phyloP scores from a whole-genome alignment of 345 rosid genomes.

The Linum tenue region DNA sequence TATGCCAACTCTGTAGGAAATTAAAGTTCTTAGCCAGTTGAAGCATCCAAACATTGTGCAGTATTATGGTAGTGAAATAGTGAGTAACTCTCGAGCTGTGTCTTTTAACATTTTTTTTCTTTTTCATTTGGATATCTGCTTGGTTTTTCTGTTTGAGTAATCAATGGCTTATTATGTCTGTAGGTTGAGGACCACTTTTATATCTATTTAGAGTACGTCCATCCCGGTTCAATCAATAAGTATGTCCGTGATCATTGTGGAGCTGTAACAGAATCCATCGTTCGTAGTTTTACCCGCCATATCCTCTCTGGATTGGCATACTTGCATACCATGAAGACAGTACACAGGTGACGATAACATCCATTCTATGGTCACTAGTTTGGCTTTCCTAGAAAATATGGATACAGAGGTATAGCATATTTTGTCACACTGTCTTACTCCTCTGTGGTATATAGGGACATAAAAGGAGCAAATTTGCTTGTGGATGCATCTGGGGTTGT shows the following conservation, averaged over 20 bases:
- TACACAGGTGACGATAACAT: conserved; percentile 54
- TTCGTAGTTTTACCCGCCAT: conserved; percentile 89
- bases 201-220: conserved; percentile 87
- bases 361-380: neutral
- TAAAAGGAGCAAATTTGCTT: conserved; percentile 96
- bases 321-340: conserved; percentile 79
- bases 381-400: neutral
- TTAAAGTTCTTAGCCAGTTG: conserved; percentile 79
- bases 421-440: conserved; percentile 3
- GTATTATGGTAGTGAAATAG: conserved; percentile 95
- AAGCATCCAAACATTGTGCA: conserved; percentile 96
- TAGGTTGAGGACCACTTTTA: conserved; percentile 79
- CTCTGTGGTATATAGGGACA: conserved; percentile 48
- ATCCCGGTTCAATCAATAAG: conserved; percentile 91
- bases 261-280: conserved; percentile 85
- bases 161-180: conserved; percentile 9
- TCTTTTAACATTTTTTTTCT: too few relatives aligned
- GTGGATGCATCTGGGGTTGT: conserved; percentile 94
- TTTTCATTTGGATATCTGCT: neutral
- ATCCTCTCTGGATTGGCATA: conserved; percentile 85
- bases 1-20: conserved; percentile 48
- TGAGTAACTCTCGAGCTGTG: conserved; percentile 38
- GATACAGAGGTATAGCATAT: neutral
- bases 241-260: conserved; percentile 80
- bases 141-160: conserved; percentile 1